Base-by-base conservation (phyloP, 2,329 filamentous ascomycete genomes). In the Nigrograna mackinnonii region DNA sequence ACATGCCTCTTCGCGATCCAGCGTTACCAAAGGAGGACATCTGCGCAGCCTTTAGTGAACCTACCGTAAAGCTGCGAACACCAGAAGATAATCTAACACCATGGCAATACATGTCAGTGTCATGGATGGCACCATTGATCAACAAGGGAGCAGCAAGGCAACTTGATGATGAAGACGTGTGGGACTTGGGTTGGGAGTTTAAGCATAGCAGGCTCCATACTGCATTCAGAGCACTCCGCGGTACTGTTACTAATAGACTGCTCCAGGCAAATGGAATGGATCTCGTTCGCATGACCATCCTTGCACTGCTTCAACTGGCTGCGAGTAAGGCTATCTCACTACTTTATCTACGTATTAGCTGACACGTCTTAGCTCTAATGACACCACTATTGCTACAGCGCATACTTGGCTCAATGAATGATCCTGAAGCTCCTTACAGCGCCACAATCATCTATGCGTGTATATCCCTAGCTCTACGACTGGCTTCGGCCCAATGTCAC, bases 71-170 rank as follows among this genome's bases (percentile, higher is more conserved):
- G 2, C 70, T 87, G n/a, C 85, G 89, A 21, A 84, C 79, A 35
- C 85, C 91, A 0, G 91, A 96, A 64, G 91, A 96, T 54, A 83
- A 87, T 49, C 65, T 95, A 18, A 87, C 79, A 1, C 73, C 91
- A 1, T 91, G 89, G 79, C 87, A 91, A 53, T 96, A 89, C 69
- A 87, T 92, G 80, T 85, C 82, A 5, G 86, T 95, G 20, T 87
- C 82, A 0, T 96, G 91, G 91, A 85, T 95, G 70, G 74, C 75
- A 1, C 86, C 90, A 0, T 69, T 95, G 5, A 89, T 95, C 11
- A 71, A 74, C 2, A 67, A 83, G 18, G 89, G 86, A 2, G 79
- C 75, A 31, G 72, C 74, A 21, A 76, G 83, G 30, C 85, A 90
- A 53, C 73, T 96, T 6, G 73, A 90, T 24, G 84, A 91, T 28